Conservation (phyloP, 2,329 filamentous ascomycete genomes). For the Exserohilum rostratum region DNA sequence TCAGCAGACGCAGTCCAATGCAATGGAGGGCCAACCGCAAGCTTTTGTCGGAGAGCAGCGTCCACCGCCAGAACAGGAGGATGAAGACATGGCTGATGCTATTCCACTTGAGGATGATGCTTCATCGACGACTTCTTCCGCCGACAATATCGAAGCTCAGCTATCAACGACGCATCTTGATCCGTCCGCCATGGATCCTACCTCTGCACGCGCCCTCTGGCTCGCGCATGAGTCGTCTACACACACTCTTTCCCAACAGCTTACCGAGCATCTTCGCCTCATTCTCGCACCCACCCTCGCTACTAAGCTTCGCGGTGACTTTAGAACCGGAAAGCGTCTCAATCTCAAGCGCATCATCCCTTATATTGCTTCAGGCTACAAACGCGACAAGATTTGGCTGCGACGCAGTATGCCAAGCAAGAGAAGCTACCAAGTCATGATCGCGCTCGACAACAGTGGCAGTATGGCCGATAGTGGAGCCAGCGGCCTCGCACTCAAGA, state of each 20-base stretch:
- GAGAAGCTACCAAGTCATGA: conserved; percentile 93
- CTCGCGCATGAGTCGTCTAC: conserved; percentile 82
- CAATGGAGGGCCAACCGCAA: conserved; percentile 47
- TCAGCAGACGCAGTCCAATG: conserved; percentile 33
- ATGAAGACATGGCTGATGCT: conserved; percentile 49
- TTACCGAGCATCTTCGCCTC: conserved; percentile 93
- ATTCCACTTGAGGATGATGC: conserved; percentile 45
- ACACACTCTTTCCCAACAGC: conserved; percentile 80
- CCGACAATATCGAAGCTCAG: conserved; percentile 60
- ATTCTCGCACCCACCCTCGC: conserved; percentile 94
- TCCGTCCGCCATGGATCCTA: conserved; percentile 49
- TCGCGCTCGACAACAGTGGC: conserved; percentile 94
- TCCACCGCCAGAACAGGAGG: conserved; percentile 37
- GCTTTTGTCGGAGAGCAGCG: conserved; percentile 55
- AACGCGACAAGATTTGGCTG: conserved; percentile 99
- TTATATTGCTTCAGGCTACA: conserved; percentile 97
- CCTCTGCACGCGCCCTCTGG: conserved; percentile 78
- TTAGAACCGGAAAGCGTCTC: conserved; percentile 95
- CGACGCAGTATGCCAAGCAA: conserved; percentile 89
- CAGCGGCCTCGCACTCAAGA: conserved; percentile 85
- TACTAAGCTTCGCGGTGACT: conserved; percentile 94
- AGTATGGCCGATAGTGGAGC: conserved; percentile 86
- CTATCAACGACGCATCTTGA: conserved; percentile 75
- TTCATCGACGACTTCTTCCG: conserved; percentile 39
- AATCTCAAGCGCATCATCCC: conserved; percentile 99